These are phyloP conservation scores for Mrakia blollopis DNA, from an alignment of 768 basidiomycete species.

Conservation along the genomic window DNA sequence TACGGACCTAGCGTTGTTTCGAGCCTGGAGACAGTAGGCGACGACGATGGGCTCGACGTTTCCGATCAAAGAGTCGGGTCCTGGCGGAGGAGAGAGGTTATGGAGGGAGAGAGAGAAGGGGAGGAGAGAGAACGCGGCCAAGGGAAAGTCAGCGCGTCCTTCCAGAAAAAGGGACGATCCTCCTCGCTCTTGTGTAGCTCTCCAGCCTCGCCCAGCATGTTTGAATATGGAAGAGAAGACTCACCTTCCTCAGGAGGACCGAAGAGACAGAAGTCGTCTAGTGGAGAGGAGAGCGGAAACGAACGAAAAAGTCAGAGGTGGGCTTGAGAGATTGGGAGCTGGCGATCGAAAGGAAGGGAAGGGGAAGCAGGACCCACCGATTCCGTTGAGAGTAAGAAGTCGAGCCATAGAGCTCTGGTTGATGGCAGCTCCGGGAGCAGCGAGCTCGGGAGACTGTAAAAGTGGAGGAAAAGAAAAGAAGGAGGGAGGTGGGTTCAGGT, in stretches of 20 bases:
- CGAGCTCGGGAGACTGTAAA: conserved; percentile 21
- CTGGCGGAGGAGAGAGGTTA: neutral
- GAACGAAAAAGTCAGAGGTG: neutral
- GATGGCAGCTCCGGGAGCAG: conserved; percentile 40
- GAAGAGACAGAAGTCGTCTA: conserved; percentile 28
- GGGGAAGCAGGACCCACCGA: conserved; percentile 39
- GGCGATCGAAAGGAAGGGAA: neutral
- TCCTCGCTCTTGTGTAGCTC: neutral
- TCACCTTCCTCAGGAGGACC: conserved; percentile 27
- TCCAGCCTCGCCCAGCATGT: neutral
- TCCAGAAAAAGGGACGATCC: neutral
- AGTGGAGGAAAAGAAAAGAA: neutral
- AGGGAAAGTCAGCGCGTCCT: neutral
- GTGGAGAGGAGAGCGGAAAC: neutral
- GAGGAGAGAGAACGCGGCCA: neutral
- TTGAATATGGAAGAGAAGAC: neutral
- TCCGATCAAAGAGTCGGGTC: conserved; percentile 31
- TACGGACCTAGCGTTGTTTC: conserved; percentile 35
- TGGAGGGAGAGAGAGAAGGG: neutral
- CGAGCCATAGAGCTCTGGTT: conserved; percentile 44
- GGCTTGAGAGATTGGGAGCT: neutral
- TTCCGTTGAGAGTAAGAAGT: conserved; percentile 43
- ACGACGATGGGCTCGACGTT: conserved; percentile 34
- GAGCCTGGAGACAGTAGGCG: conserved; percentile 52
- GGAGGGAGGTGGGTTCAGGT: neutral